Base-by-base conservation (phyloP, 2,329 filamentous ascomycete genomes). In the Penicillium sp. region DNA sequence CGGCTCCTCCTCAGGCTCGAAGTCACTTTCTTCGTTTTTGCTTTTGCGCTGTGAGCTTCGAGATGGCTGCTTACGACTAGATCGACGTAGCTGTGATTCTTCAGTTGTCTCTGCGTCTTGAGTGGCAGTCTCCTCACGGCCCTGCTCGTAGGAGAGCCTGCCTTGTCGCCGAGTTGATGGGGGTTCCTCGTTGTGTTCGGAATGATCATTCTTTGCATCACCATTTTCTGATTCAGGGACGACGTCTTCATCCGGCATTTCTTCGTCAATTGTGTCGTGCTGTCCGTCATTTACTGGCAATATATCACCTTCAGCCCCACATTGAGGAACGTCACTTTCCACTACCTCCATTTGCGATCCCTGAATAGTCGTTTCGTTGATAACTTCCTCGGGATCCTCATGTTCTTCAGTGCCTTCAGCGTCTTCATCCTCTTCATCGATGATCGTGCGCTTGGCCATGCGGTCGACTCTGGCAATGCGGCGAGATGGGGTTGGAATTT, bases 21-120 rank as follows among this genome's bases (percentile, higher is more conserved):
- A 87, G 62, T 87, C 84, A 62, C 84, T 86, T 62, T 81, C 84
- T 49, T 85, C 83, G 46, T 84, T 80, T 48, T 72, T 58, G 50
- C 61, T 62, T 69, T 82, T 79, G 36, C 75, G 75, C 48, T 79
- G 76, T 31, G 73, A 76, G 64, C 63, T 77, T 65, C 67, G 73
- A 53, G 67, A 69, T 36, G 69, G 71, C 60, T 70, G 75, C 56
- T 75, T 77, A 45, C 70, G 72, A 54, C 70, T 69, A 43, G 73
- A 75, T 40, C 73, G 75, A 56, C 72, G 71, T 56, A 64, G 70
- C 30, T 69, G 57, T 45, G 67, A 61, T 45, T 64, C 61, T 25
- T 71, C 66, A 37, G 69, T 69, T 31, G 69, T 68, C 31, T 72
- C 70, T 17, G 64, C 68, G 22, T 67, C 67, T 26, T 67, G 68